Conservation (phyloP, 441 rosid species). For the Viola pubescens region DNA sequence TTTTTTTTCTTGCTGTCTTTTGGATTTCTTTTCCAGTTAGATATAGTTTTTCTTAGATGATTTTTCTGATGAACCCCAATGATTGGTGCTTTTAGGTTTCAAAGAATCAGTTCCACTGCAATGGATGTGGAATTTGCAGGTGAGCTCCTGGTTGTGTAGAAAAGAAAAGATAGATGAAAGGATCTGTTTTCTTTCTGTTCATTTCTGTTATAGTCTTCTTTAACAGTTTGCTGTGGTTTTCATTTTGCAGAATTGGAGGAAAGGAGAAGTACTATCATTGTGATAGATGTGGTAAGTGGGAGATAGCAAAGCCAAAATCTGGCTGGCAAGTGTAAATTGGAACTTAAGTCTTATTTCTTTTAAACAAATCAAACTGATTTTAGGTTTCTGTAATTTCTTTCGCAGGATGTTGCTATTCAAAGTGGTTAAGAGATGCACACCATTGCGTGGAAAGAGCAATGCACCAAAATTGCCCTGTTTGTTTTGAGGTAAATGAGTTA, state of each 20-base stretch:
- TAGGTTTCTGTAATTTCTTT: neutral
- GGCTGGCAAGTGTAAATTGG: neutral
- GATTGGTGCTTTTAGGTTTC: conserved; percentile 34
- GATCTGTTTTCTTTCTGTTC: neutral
- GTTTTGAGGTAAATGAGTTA: conserved; percentile 60
- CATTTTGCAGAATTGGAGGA: conserved; percentile 56
- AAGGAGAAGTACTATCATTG: conserved; percentile 68
- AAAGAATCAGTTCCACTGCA: conserved; percentile 60
- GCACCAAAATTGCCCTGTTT: conserved; percentile 88
- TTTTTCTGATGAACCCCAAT: conserved; percentile 11
- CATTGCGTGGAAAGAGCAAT: conserved; percentile 70
- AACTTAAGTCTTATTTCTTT: neutral
- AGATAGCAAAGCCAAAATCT: neutral
- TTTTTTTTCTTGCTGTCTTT: neutral
- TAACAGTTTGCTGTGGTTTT: conserved; percentile 13
- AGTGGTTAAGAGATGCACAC: conserved; percentile 48
- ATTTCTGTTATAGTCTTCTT: neutral
- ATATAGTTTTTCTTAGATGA: neutral
- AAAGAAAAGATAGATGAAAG: too few relatives aligned
- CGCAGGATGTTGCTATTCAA: conserved; percentile 70
- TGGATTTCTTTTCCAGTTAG: neutral
- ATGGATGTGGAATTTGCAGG: conserved; percentile 72
- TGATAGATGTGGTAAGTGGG: conserved; percentile 51
- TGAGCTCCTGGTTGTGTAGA: conserved; percentile 8
- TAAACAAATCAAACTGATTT: conserved; percentile 1